These are phyloP conservation scores for Tylopilus sp. DNA, from an alignment of 768 basidiomycete genomes.

Conservation along the genomic window DNA sequence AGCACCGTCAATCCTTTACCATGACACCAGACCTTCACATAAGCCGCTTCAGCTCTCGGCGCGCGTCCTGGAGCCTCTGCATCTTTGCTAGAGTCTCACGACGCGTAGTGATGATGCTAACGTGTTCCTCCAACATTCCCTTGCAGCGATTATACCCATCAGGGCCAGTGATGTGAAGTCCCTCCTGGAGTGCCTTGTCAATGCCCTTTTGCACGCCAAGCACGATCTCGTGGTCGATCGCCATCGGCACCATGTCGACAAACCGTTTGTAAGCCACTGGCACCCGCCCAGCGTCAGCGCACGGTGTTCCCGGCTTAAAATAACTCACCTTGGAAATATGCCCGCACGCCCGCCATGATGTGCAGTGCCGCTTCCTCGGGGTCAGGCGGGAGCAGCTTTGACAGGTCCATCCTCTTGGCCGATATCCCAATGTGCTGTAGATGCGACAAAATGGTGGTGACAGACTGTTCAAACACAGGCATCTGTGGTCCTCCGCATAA, in stretches of 20 bases:
- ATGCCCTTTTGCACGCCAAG: conserved; percentile 48
- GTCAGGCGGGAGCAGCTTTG: conserved; percentile 49
- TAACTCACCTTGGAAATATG: conserved; percentile 66
- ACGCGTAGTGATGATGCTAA: conserved; percentile 40
- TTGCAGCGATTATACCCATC: conserved; percentile 46
- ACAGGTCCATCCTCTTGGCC: conserved; percentile 40
- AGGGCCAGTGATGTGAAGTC: conserved; percentile 49
- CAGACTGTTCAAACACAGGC: background rate
- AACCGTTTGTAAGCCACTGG: conserved; percentile 49
- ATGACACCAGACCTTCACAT: conserved; percentile 3
- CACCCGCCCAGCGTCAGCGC: no score
- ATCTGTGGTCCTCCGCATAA: background rate
- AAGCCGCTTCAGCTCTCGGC: conserved; percentile 33
- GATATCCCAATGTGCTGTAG: conserved; percentile 26
- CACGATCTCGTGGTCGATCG: conserved; percentile 38
- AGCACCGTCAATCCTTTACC: background rate
- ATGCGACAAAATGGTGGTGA: conserved; percentile 29
- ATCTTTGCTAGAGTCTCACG: conserved; percentile 49
- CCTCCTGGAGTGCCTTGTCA: conserved; percentile 41
- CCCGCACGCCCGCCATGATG: conserved; percentile 71
- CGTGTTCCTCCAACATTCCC: conserved; percentile 50
- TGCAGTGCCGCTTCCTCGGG: conserved; percentile 50
- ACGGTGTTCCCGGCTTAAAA: background rate
- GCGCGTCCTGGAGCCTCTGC: conserved; percentile 47
- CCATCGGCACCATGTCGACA: conserved; percentile 40